These are phyloP conservation scores for Tricholoma hemisulphureum DNA, from an alignment of 768 basidiomycete species.

Conservation along the genomic window DNA sequence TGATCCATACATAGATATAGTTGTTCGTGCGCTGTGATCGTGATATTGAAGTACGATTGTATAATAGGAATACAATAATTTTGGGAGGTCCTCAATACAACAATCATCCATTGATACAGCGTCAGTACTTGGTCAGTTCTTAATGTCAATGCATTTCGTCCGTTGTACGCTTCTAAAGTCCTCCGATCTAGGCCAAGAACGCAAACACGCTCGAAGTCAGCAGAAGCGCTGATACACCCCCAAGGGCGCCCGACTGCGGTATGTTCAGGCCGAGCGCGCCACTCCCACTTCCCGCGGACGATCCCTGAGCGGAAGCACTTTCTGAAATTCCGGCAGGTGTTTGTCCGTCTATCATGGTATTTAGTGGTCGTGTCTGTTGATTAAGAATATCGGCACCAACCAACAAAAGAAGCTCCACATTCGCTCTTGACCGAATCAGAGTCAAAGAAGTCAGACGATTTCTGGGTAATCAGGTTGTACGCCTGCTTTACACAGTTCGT, in stretches of 20 bases:
- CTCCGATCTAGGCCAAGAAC: background rate
- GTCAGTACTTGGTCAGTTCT: background rate
- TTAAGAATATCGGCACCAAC: no score
- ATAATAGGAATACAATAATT: no score
- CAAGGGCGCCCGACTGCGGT: background rate
- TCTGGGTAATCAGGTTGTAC: slow-evolving; percentile 41
- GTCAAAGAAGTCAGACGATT: slow-evolving; percentile 35
- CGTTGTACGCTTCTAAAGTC: background rate
- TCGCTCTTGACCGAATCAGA: slow-evolving; percentile 28
- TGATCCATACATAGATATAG: no score
- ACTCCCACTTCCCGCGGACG: background rate
- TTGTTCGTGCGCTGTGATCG: no score
- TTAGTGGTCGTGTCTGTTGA: no score
- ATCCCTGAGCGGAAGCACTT: slow-evolving; percentile 27
- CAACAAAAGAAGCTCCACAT: slow-evolving; percentile 54
- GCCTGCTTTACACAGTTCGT: slow-evolving; percentile 52
- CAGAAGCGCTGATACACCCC: background rate
- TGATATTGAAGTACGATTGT: no score
- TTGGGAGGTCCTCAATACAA: no score
- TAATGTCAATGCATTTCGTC: background rate
- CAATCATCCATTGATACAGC: no score
- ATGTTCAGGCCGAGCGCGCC: background rate
- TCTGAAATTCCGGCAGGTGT: slow-evolving; percentile 36
- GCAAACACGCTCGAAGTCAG: background rate
- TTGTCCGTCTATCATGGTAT: slow-evolving; percentile 34